Percentiles rank a stretch among this genome's conserved stretches.
Evolutionary conservation across 1,284 basidiomycete genomes (phyloP).

Genomic region (Pyrrhoderma lamaoense): DNA sequence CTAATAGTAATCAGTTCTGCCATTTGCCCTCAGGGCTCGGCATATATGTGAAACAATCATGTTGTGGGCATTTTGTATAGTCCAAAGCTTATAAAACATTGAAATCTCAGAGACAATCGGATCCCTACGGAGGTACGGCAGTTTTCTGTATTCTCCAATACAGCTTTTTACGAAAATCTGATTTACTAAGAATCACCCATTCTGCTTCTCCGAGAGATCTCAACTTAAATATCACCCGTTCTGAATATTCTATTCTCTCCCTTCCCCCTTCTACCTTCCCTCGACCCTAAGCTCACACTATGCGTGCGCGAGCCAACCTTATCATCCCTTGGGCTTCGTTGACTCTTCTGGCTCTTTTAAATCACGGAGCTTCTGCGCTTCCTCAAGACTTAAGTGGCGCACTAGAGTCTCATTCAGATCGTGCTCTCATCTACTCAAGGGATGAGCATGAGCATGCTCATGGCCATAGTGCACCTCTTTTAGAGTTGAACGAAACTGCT

Average conservation of each 20-base stretch:
- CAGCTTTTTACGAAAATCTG: too few species aligned
- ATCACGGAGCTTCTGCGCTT: background rate
- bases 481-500: constrained; percentile 67
- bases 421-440: background rate
- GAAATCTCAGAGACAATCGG: too few species aligned
- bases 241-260: background rate
- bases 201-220: too few species aligned
- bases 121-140: too few species aligned
- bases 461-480: constrained; percentile 37
- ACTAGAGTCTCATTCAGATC: background rate
- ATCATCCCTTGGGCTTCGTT: constrained; percentile 3
- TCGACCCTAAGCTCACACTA: constrained; percentile 1
- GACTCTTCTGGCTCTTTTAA: background rate
- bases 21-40: too few species aligned
- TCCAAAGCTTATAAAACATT: too few species aligned
- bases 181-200: too few species aligned
- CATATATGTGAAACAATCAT: too few species aligned
- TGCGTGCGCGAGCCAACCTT: constrained; percentile 4
- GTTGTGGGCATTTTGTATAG: too few species aligned
- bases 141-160: too few species aligned
- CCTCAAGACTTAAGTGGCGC: constrained; percentile 4
- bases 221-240: background rate
- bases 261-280: background rate
- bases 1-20: too few species aligned
- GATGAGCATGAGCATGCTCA: constrained; percentile 18